Evolutionary conservation across 116 monocot species (phyloP).

Genomic region (Zostera marina): DNA sequence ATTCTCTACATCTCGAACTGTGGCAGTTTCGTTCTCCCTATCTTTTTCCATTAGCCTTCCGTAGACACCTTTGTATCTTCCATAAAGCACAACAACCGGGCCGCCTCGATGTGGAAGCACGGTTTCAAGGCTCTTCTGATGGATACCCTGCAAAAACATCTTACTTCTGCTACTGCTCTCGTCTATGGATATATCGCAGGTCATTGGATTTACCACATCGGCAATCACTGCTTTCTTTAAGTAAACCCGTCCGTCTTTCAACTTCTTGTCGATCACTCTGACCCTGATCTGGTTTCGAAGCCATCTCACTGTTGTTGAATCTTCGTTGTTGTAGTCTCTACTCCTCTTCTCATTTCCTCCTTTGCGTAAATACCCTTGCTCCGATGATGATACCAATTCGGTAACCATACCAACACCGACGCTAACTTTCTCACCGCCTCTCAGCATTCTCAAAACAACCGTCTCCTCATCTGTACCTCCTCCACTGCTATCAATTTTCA

Average conservation of each 20-base stretch:
- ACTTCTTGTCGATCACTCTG: conserved; percentile 56
- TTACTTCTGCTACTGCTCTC: conserved; percentile 29
- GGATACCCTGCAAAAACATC: conserved; percentile 68
- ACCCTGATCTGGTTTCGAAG: conserved; percentile 80
- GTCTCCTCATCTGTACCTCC: neutral
- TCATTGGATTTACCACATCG: conserved; percentile 69
- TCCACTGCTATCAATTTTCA: conserved; percentile 6
- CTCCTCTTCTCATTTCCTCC: conserved; percentile 10
- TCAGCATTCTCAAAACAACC: conserved; percentile 14
- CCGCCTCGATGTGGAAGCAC: conserved; percentile 69
- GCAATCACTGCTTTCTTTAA: conserved; percentile 76
- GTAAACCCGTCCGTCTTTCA: conserved; percentile 49
- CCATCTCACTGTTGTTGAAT: conserved; percentile 26
- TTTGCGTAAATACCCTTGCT: conserved; percentile 21
- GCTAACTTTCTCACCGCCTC: conserved; percentile 15
- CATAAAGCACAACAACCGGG: conserved; percentile 57
- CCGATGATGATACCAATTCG: conserved; percentile 22
- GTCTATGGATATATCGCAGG: conserved; percentile 75
- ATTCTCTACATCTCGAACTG: conserved; percentile 61
- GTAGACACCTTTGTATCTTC: conserved; percentile 64
- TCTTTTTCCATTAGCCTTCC: conserved; percentile 70
- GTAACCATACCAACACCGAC: conserved; percentile 14
- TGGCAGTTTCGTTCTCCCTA: conserved; percentile 46
- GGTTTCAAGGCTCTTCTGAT: conserved; percentile 80
- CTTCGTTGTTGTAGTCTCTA: conserved; percentile 2